Conservation (phyloP, 2,329 filamentous ascomycete genomes). For the Venturia pyrina region DNA sequence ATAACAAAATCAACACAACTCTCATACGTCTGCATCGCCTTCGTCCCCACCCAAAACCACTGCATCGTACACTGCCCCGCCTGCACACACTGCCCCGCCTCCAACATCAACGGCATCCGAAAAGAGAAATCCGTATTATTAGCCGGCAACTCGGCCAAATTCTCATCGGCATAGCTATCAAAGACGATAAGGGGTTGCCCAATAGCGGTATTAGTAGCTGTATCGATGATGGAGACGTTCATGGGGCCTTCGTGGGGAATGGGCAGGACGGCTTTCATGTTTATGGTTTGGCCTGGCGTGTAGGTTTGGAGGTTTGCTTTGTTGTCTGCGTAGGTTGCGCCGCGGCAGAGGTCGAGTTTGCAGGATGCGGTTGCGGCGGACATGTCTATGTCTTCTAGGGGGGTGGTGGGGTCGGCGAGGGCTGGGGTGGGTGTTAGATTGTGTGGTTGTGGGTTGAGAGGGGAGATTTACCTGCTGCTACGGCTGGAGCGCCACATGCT, state of each 20-base stretch:
- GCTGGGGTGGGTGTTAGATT: neutral
- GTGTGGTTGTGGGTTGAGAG: neutral
- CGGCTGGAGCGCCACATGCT: constrained; percentile 42
- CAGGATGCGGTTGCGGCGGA: neutral
- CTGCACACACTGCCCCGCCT: constrained; percentile 29
- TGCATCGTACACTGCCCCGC: constrained; percentile 43
- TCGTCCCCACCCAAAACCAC: constrained; percentile 51
- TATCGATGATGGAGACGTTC: constrained; percentile 51
- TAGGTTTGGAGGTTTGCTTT: constrained; percentile 42
- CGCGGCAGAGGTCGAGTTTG: constrained; percentile 36
- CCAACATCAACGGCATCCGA: constrained; percentile 42
- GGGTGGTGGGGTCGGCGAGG: constrained; percentile 9
- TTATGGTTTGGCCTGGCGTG: constrained; percentile 38
- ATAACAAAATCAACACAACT: constrained; percentile 51
- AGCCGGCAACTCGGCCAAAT: constrained; percentile 29
- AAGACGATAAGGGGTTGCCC: constrained; percentile 45
- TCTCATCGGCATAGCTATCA: constrained; percentile 42
- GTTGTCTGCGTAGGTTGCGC: constrained; percentile 47
- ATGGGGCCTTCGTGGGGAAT: constrained; percentile 46
- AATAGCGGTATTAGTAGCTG: constrained; percentile 41
- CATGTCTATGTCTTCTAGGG: constrained; percentile 12
- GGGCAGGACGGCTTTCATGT: constrained; percentile 36
- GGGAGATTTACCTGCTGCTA: neutral
- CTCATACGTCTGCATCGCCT: constrained; percentile 52
- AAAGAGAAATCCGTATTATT: constrained; percentile 42